Percentiles rank a stretch among this genome's conserved stretches.
Conservation (phyloP, 2,329 filamentous ascomycete species). For the Atkinsonella texensis region DNA sequence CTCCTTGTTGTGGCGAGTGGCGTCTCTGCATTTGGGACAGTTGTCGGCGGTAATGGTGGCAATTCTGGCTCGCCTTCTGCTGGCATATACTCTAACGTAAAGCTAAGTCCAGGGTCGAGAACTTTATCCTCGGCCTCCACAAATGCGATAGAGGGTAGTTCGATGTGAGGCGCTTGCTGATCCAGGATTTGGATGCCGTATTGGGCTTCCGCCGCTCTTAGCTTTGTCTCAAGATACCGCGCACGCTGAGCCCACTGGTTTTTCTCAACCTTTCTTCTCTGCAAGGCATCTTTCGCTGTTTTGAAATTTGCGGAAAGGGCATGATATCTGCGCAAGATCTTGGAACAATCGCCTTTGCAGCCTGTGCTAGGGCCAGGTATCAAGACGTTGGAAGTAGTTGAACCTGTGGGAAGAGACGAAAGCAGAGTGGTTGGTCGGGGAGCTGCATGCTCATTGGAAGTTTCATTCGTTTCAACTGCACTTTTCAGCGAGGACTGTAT, state of each 20-base stretch:
- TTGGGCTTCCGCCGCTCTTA: slow-evolving; percentile 30
- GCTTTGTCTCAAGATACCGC: slow-evolving; percentile 28
- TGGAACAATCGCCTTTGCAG: slow-evolving; percentile 19
- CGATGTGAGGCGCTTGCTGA: neutral
- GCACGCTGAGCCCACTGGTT: slow-evolving; percentile 35
- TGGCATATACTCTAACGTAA: neutral
- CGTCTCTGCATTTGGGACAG: neutral
- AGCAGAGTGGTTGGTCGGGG: neutral
- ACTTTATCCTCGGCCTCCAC: slow-evolving; percentile 4
- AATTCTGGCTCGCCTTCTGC: slow-evolving; percentile 3
- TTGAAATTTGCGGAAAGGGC: slow-evolving; percentile 30
- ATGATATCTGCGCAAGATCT: slow-evolving; percentile 27
- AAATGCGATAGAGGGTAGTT: slow-evolving; percentile 1
- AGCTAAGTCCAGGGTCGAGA: slow-evolving; percentile 2
- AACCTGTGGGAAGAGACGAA: neutral
- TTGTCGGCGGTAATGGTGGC: neutral
- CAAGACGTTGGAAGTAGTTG: neutral
- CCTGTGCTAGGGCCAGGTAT: slow-evolving; percentile 12
- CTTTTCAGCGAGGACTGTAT: neutral
- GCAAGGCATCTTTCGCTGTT: slow-evolving; percentile 24
- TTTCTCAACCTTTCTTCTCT: slow-evolving; percentile 28
- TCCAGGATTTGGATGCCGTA: slow-evolving; percentile 20
- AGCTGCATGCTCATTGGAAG: neutral
- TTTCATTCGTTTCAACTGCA: neutral
- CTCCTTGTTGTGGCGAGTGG: slow-evolving; percentile 6